Evolutionary conservation across 441 rosid species (phyloP).

Genomic region (Pelargonium fulgidum): DNA sequence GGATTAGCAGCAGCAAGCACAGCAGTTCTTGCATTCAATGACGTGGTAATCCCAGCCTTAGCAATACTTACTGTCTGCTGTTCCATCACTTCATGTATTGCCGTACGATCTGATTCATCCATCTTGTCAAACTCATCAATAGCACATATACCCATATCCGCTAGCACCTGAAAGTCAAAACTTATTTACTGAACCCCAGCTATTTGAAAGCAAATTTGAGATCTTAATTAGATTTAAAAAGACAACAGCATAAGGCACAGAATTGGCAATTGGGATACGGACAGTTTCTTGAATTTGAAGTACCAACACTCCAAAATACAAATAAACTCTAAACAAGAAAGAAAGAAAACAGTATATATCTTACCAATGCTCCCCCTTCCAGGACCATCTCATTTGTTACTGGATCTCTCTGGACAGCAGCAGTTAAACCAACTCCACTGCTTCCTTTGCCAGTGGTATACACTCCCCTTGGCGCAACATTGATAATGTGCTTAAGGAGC

Average conservation of each 20-base stretch:
- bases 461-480: slow-evolving; percentile 94
- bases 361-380: slow-evolving; percentile 99
- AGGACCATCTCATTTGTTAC: slow-evolving; percentile 98
- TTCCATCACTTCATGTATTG: slow-evolving; percentile 99
- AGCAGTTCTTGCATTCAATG: slow-evolving; percentile 95
- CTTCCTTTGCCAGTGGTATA: slow-evolving; percentile 98
- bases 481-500: slow-evolving; percentile 97
- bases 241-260: neutral
- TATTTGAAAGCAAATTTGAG: slow-evolving; percentile 9
- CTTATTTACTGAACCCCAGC: slow-evolving; percentile 14
- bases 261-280: neutral
- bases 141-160: slow-evolving; percentile 99
- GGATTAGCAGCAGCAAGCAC: slow-evolving; percentile 99
- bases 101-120: slow-evolving; percentile 99
- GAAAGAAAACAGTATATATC: slow-evolving; percentile 17
- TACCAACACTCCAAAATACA: slow-evolving; percentile 2
- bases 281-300: neutral
- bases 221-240: neutral
- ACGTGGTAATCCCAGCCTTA: slow-evolving; percentile 99
- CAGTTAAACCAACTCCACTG: slow-evolving; percentile 99
- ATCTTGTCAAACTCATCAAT: slow-evolving; percentile 99
- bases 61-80: slow-evolving; percentile 99
- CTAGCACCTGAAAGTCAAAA: slow-evolving; percentile 67
- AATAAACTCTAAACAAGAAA: neutral
- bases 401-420: slow-evolving; percentile 96